A percentile compares a stretch with the other conserved stretches of the same genome.
Evolutionary conservation across 2,329 filamentous ascomycete genomes (phyloP).

Genomic region (Whalleya microplaca): DNA sequence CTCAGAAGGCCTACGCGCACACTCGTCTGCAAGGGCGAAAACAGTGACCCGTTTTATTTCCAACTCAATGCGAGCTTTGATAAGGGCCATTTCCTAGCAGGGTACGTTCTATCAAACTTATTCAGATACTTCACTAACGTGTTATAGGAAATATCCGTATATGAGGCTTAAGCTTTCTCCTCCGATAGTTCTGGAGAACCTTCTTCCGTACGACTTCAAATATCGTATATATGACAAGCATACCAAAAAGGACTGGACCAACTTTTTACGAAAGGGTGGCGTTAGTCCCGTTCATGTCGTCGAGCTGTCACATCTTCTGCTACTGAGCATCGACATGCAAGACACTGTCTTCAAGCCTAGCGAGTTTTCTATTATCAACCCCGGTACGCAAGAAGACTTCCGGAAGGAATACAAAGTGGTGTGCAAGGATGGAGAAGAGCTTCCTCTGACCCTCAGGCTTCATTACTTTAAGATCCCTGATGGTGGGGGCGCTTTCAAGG

Average conservation of each 20-base stretch:
- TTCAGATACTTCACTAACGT: slow-evolving; percentile 36
- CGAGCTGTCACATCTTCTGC: slow-evolving; percentile 87
- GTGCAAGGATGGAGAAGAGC: slow-evolving; percentile 82
- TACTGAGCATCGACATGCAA: slow-evolving; percentile 95
- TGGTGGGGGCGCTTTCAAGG: slow-evolving; percentile 93
- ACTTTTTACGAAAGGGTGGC: slow-evolving; percentile 94
- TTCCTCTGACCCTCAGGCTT: slow-evolving; percentile 78
- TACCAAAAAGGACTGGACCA: slow-evolving; percentile 98
- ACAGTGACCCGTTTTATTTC: slow-evolving; percentile 92
- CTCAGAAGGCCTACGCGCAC: slow-evolving; percentile 83
- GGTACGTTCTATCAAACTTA: slow-evolving; percentile 48
- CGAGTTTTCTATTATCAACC: slow-evolving; percentile 97
- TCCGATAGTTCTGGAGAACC: slow-evolving; percentile 90
- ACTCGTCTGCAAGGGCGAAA: slow-evolving; percentile 85
- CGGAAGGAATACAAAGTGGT: slow-evolving; percentile 77
- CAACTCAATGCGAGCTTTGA: slow-evolving; percentile 89
- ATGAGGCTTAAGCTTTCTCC: slow-evolving; percentile 93
- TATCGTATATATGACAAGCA: slow-evolving; percentile 99
- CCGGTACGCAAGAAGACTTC: slow-evolving; percentile 85
- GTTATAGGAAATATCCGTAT: slow-evolving; percentile 77
- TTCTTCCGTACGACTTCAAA: slow-evolving; percentile 97
- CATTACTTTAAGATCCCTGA: slow-evolving; percentile 92
- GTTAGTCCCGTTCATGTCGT: slow-evolving; percentile 97
- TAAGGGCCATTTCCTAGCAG: slow-evolving; percentile 78
- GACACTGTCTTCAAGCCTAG: slow-evolving; percentile 93